Conservation (phyloP, 164 flowering plant species). For the Umbellularia californica region DNA sequence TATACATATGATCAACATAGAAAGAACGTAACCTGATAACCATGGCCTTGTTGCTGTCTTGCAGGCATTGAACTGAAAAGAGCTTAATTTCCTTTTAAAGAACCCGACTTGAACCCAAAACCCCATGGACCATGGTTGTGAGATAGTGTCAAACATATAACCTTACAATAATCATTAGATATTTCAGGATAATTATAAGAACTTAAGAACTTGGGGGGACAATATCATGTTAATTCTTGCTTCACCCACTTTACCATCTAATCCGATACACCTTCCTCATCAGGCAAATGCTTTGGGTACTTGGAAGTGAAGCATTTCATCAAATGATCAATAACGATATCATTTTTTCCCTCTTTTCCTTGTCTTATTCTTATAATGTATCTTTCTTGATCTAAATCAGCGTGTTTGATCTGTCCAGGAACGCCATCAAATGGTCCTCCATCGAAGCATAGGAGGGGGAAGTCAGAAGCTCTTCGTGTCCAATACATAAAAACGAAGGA, state of each 20-base stretch:
- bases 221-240: too few species aligned
- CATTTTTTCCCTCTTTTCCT: not conserved
- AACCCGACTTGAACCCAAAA: too few species aligned
- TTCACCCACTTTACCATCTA: not conserved
- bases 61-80: not conserved
- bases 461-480: constrained; percentile 77
- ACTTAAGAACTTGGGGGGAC: too few species aligned
- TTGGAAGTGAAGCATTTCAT: not conserved
- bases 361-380: not conserved
- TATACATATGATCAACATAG: not conserved
- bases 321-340: not conserved
- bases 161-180: not conserved
- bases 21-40: not conserved
- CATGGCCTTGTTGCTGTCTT: not conserved
- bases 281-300: not conserved
- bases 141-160: not conserved
- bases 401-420: constrained; percentile 27
- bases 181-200: not conserved
- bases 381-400: not conserved
- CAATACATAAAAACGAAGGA: constrained; percentile 90
- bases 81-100: too few species aligned
- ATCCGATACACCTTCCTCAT: not conserved
- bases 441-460: constrained; percentile 65
- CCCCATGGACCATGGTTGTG: not conserved
- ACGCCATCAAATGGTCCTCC: constrained; percentile 29